Percentiles rank a stretch among this genome's conserved stretches.
Evolutionary conservation across 495 filamentous ascomycete genomes (phyloP).

Genomic region (Neurospora sp.): DNA sequence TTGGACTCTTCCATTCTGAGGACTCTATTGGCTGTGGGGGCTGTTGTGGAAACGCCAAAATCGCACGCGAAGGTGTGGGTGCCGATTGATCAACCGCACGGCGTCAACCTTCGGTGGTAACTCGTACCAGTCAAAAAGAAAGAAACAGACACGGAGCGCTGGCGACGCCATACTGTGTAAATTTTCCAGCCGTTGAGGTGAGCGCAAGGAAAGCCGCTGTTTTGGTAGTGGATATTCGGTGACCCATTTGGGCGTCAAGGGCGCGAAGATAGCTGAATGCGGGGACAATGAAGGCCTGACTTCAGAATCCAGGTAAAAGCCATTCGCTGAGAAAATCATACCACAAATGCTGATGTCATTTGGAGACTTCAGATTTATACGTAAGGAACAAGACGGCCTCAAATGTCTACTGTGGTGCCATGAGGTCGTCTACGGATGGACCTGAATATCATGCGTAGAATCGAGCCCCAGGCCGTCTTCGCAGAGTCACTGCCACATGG

Average conservation of each 20-base stretch:
- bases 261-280: background rate
- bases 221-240: constrained; percentile 6
- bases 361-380: background rate
- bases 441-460: background rate
- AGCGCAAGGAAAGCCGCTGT: background rate
- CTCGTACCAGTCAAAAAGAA: background rate
- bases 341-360: background rate
- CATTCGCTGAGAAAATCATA: background rate
- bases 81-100: constrained; percentile 2
- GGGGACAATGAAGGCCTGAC: background rate
- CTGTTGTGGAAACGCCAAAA: background rate
- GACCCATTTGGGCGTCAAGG: constrained; percentile 7
- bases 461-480: background rate
- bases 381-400: background rate
- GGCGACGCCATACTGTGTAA: background rate
- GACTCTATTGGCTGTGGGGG: background rate
- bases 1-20: background rate
- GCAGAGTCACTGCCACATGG: background rate
- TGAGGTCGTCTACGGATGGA: background rate
- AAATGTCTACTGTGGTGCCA: background rate
- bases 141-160: background rate
- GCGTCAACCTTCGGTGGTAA: background rate
- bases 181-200: background rate
- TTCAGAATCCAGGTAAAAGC: background rate
- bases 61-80: constrained; percentile 3